Evolutionary conservation across 2,329 filamentous ascomycete species (phyloP), one percentile per base, ranked within the genome.

Genomic region (Fusarium drepaniforme): DNA sequence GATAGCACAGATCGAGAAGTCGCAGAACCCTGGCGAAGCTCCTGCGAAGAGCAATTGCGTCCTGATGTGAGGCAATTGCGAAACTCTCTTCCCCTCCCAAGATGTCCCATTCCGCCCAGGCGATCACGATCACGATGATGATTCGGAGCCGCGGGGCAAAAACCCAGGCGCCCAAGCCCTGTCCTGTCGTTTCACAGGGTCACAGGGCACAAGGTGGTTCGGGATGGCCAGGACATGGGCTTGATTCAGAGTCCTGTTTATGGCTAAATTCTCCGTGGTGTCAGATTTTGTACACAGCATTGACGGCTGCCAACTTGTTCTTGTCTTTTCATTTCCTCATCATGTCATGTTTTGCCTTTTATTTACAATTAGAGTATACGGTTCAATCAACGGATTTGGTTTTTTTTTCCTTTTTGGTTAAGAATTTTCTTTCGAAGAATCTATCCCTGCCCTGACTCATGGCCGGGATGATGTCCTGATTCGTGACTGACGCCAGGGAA

Each of bases 1-100:
- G 87, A 95, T 99, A 79, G 94, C 90, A 59, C 94, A 98, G 87
- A 96, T 99, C 74, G 97, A 99, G 85, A 97, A 97, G 85, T 92
- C 93, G 30, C 94, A 97, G 85, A 97, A 97, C 81, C 96, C 96
- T 2, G 92, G 92, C 79, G 94, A 98, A 85, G 93, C 95, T 9
- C 88, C 94, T 30, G 93, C 92, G 66, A 93, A 93, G 67, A 91
- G 91, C 79, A 98, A 97, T 85, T 98, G 97, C 83, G 79, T 83
- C 66, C 83, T 98, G 78, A 98, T 99, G 97, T 99, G 75, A 70
- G 60, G 49, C 15, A 53, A 53, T 63, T 64, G 65, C 40, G 62
- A 42, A 49, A 28, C 44, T 28, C 44, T 49, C 23, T 28, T 16
- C 5, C 15, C 40, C 23, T n/a, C 25, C 30, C 18, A 13, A 25